Base-by-base conservation (phyloP, 768 basidiomycete species). In the Porphyrellus cyaneotinctus region DNA sequence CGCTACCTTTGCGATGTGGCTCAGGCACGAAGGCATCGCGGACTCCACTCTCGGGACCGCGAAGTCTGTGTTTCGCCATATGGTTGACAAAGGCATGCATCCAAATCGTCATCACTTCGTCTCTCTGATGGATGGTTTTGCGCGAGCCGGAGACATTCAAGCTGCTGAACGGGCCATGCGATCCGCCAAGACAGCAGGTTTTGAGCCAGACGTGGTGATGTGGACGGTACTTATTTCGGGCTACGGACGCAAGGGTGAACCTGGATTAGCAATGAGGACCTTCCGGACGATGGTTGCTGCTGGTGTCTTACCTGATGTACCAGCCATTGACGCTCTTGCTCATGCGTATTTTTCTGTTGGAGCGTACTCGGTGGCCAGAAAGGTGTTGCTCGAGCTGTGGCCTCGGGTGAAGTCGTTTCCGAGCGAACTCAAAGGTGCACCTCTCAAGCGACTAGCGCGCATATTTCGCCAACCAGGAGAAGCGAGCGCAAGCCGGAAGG, bases 141-240 rank as follows among this genome's bases (percentile, higher is more conserved):
- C 76, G 17, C 73, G 69, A 4, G 67, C 69, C 1, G 88, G 87
- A n/a, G 76, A 91, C 65, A 71, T 86, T 56, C 61, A 67, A 14
- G 74, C 73, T 18, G 87, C 89, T 23, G 67, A 76, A 51, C 73
- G 74, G 46, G 70, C 83, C 38, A 76, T 94, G 73, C 70, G 68
- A 53, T 69, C 80, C 17, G 80, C 83, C 24, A 61, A 65, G 36
- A 68, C 72, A 36, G 73, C 76, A 6, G 81, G 83, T 23, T 64
- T 86, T 53, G 67, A 72, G 22, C 79, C 84, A 20, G 82, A 84
- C 58, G 75, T 80, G 18, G 78, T 84, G 41, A 81, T 88, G 78
- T 88, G 83, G 73, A 91, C 90, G 23, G 83, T 85, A 55, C 76
- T 94, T 54, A 84, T 94, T 58, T 74, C 76, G 32, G 90, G 87